A percentile compares a stretch with the other conserved stretches of the same genome.
Conservation (phyloP, 2,329 filamentous ascomycete genomes). For the Cytospora piceicola region DNA sequence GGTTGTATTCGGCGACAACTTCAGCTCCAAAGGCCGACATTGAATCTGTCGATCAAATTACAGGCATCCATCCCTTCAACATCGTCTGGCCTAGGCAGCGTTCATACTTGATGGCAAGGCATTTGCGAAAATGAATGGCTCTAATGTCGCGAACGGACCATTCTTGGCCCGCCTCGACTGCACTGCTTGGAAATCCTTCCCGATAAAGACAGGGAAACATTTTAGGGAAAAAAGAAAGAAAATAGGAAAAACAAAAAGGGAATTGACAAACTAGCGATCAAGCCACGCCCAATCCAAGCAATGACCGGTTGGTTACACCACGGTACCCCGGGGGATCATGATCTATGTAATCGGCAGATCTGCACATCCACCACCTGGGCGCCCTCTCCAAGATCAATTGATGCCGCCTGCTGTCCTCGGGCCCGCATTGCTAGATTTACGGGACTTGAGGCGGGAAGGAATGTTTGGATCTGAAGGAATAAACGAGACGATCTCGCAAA, state of each 20-base stretch:
- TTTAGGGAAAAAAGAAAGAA: no score
- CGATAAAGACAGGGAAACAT: not conserved
- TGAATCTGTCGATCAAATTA: not conserved
- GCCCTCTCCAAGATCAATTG: not conserved
- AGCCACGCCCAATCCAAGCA: not conserved
- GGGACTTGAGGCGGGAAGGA: constrained; percentile 17
- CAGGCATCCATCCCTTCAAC: not conserved
- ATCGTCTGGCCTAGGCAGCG: not conserved
- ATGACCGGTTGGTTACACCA: not conserved
- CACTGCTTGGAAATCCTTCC: not conserved
- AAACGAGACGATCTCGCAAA: not conserved
- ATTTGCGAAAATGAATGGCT: no score
- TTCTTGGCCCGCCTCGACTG: not conserved
- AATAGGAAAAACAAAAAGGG: no score
- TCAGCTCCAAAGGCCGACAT: not conserved
- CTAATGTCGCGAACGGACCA: not conserved
- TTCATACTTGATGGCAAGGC: not conserved
- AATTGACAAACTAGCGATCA: not conserved
- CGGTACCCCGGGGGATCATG: not conserved
- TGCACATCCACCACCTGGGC: no score
- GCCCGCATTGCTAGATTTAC: constrained; percentile 8
- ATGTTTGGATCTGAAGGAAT: not conserved
- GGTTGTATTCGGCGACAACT: not conserved
- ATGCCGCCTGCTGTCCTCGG: not conserved
- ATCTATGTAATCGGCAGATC: not conserved